These are phyloP conservation scores for Penicillium maclennaniae DNA, from an alignment of 495 filamentous ascomycete species.

Conservation along the genomic window DNA sequence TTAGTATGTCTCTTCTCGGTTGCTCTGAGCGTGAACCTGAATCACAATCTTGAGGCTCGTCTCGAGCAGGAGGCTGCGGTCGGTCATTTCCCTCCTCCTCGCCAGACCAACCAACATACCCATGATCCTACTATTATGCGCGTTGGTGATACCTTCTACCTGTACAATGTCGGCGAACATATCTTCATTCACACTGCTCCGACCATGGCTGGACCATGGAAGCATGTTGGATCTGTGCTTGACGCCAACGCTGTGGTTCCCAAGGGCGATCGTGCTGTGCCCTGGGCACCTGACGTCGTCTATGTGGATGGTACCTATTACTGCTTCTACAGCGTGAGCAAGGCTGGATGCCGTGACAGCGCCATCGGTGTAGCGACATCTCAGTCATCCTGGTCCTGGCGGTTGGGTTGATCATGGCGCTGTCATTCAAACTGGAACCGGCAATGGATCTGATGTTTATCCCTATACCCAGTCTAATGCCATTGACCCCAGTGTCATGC, in stretches of 20 bases:
- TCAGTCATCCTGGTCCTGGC: constrained; percentile 53
- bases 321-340: constrained; percentile 69
- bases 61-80: constrained; percentile 9
- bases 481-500: constrained; percentile 65
- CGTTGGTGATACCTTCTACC: constrained; percentile 31
- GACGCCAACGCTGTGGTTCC: constrained; percentile 37
- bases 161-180: constrained; percentile 35
- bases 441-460: constrained; percentile 39
- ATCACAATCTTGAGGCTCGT: constrained; percentile 1
- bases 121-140: constrained; percentile 42
- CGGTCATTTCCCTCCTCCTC: constrained; percentile 24
- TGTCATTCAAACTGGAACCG: constrained; percentile 40
- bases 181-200: constrained; percentile 36
- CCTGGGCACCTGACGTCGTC: constrained; percentile 61
- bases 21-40: constrained; percentile 12
- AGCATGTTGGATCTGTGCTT: constrained; percentile 32
- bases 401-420: constrained; percentile 52
- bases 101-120: constrained; percentile 31
- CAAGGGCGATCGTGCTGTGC: constrained; percentile 35
- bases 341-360: constrained; percentile 63
- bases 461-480: constrained; percentile 60
- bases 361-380: constrained; percentile 70
- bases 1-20: constrained; percentile 22
- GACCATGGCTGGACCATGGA: constrained; percentile 40
- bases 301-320: constrained; percentile 57